Base-by-base conservation (phyloP, 2,329 filamentous ascomycete genomes). In the Talaromyces sp. region DNA sequence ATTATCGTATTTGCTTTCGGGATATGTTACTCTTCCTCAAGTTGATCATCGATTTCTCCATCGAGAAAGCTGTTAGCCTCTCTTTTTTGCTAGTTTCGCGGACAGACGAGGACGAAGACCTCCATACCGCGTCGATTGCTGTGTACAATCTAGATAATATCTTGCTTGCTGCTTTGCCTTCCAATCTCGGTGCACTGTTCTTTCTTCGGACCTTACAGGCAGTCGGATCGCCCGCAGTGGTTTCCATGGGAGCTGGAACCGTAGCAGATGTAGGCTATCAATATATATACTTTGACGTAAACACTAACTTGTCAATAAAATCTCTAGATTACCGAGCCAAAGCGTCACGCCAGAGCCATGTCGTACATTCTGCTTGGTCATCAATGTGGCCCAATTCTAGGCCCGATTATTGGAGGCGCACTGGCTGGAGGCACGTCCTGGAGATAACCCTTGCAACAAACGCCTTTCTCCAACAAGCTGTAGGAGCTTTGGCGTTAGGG, bases 381-480 rank as follows among this genome's bases (percentile, higher is more conserved):
- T 4, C 74, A 80, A 13, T 69, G 78, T 3, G 78, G 78, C 1
- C 78, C 78, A 1, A 72, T 80, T 0, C 63, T 80, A 1, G 78
- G 78, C 0, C 78, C 78, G 0, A 64, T 79, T 0, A 66, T 80
- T 2, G 78, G 78, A 4, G 78, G 78, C 26, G 68, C 70, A 21
- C 70, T 80, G 31, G 72, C 75, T 3, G 67, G 68, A 2, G 59
- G 59, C 1, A 63, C 69, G 1, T 68, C 65, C 4, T 81, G 78
- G 78, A 67, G 78, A 62, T 81, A 78, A 77, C 70, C 76, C 4
- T 80, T 19, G 73, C 75, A 2, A 77, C 71, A 24, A 77, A 75
- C 0, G 73, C 74, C 1, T 79, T 76, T 62, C 70, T 77, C 11
- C 64, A 71, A 50, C 73, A 76, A 54, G 73, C 77, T 17, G 77